Conservation (phyloP, 257 asterid species). For the Cordia subcordata region DNA sequence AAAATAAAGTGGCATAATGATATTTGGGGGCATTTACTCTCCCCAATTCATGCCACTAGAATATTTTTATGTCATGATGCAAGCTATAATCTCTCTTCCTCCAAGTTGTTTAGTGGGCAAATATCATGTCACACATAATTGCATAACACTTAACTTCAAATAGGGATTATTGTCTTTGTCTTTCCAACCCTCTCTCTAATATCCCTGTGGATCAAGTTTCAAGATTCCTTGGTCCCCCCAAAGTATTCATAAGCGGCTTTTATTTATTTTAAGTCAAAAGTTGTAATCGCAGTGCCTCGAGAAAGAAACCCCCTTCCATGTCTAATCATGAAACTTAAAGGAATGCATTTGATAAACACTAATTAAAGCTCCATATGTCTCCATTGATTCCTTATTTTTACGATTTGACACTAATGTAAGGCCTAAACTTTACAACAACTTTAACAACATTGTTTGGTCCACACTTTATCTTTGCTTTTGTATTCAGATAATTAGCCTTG, state of each 20-base stretch:
- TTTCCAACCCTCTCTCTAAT: conserved; percentile 1
- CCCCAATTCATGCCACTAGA: conserved; percentile 6
- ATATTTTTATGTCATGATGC: conserved; percentile 23
- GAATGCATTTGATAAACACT: conserved; percentile 18
- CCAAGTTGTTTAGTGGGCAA: conserved; percentile 28
- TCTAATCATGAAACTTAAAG: conserved; percentile 28
- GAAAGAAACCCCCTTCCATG: conserved; percentile 11
- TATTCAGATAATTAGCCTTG: too few species aligned
- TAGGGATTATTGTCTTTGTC: conserved; percentile 17
- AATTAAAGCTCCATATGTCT: conserved; percentile 24
- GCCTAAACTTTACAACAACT: background rate
- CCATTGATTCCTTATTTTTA: conserved; percentile 14
- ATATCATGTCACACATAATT: conserved; percentile 41
- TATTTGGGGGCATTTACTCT: background rate
- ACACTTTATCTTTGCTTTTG: background rate
- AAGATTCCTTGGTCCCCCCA: conserved; percentile 31
- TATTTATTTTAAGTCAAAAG: conserved; percentile 30
- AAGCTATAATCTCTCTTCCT: conserved; percentile 20
- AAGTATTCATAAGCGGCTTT: conserved; percentile 1
- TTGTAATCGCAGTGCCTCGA: conserved; percentile 20
- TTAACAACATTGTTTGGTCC: conserved; percentile 9
- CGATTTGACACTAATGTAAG: conserved; percentile 23
- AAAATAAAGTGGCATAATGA: background rate
- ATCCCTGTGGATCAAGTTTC: conserved; percentile 15
- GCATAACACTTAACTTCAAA: conserved; percentile 25